phyloP scores from a whole-genome alignment of 805 yeast species.

The Cyberlindnera misumaiensis region DNA sequence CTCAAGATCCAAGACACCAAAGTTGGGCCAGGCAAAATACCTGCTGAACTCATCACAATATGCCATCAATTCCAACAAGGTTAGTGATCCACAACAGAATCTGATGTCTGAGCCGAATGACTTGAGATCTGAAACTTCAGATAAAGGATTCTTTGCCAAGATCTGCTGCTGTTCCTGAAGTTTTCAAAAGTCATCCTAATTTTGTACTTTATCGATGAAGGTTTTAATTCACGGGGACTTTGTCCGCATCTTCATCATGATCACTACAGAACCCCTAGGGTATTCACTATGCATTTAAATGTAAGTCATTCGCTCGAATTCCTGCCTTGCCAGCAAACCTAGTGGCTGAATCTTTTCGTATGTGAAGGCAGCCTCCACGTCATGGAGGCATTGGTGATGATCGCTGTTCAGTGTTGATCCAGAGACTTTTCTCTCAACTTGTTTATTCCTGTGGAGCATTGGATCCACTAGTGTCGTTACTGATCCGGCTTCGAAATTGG shows the following conservation, averaged over 20 bases:
- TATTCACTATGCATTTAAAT: too few relatives aligned
- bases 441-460: background rate
- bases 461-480: conserved; percentile 12
- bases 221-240: too few relatives aligned
- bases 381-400: background rate
- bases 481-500: conserved; percentile 12
- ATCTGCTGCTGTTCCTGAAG: conserved; percentile 19
- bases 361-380: conserved; percentile 15
- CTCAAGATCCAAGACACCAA: conserved; percentile 23
- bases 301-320: background rate
- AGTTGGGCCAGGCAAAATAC: conserved; percentile 16
- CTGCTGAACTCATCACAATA: conserved; percentile 23
- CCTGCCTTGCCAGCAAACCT: background rate
- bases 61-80: conserved; percentile 19
- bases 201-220: too few relatives aligned
- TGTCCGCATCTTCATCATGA: too few relatives aligned
- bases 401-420: conserved; percentile 14
- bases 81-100: conserved; percentile 21
- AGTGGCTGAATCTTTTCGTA: conserved; percentile 18
- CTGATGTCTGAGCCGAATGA: conserved; percentile 21
- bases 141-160: conserved; percentile 22
- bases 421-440: conserved; percentile 10
- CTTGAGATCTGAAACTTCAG: conserved; percentile 15
- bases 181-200: too few relatives aligned
- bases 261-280: too few relatives aligned